Conservation (phyloP, 306 rosid genomes). For the Prunus dulcis region DNA sequence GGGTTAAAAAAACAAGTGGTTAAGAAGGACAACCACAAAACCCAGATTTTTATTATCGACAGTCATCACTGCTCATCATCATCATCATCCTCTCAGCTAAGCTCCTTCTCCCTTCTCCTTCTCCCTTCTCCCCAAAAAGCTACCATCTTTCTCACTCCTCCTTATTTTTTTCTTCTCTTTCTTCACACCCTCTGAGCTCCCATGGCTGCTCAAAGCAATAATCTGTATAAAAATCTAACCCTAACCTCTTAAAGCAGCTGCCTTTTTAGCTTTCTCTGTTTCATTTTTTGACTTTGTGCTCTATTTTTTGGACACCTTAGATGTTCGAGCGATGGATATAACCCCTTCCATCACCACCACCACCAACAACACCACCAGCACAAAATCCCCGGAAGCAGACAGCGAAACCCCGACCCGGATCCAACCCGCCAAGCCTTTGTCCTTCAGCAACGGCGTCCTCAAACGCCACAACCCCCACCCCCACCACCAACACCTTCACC, state of each 20-base stretch:
- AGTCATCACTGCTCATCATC: slow-evolving; percentile 59
- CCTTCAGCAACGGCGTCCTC: slow-evolving; percentile 77
- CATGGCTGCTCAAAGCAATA: slow-evolving; percentile 31
- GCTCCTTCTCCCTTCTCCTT: not conserved
- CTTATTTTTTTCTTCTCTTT: not conserved
- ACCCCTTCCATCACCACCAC: slow-evolving; percentile 34
- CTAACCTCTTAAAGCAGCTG: slow-evolving; percentile 28
- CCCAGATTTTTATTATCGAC: slow-evolving; percentile 70
- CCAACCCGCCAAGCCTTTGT: slow-evolving; percentile 50
- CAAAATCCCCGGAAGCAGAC: slow-evolving; percentile 73
- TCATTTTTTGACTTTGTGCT: not conserved
- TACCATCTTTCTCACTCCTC: not conserved
- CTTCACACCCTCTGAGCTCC: not conserved
- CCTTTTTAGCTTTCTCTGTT: not conserved
- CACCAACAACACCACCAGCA: slow-evolving; percentile 17
- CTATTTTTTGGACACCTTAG: slow-evolving; percentile 23
- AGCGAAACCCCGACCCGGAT: slow-evolving; percentile 58
- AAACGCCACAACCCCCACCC: slow-evolving; percentile 56
- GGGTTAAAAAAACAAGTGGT: slow-evolving; percentile 85
- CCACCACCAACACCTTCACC: slow-evolving; percentile 21
- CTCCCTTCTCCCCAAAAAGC: slow-evolving; percentile 15
- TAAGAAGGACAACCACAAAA: slow-evolving; percentile 86
- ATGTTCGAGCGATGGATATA: slow-evolving; percentile 64
- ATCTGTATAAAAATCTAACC: slow-evolving; percentile 37
- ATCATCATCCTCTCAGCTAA: slow-evolving; percentile 21